A percentile compares a stretch with the other conserved stretches of the same genome.
phyloP scores from a whole-genome alignment of 2,329 filamentous ascomycete species.

The Apiospora aurea region DNA sequence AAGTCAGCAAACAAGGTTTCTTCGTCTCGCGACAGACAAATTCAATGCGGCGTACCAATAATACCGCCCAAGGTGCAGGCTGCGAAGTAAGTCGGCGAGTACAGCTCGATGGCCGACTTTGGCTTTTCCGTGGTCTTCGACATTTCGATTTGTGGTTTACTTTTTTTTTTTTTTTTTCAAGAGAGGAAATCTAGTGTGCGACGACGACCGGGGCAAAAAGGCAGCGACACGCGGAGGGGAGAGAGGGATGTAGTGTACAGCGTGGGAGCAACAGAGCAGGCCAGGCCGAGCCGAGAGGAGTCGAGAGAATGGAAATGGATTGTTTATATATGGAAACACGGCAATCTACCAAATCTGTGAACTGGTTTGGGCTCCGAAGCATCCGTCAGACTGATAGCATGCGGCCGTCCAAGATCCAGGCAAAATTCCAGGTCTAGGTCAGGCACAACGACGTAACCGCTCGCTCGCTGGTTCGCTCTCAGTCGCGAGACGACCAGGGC shows the following conservation, averaged over 20 bases:
- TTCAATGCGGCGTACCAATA: conserved; percentile 25
- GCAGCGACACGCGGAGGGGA: background rate
- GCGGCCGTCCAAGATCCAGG: background rate
- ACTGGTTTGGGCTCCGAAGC: background rate
- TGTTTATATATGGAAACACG: background rate
- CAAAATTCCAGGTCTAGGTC: background rate
- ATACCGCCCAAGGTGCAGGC: conserved; percentile 29
- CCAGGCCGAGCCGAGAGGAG: background rate
- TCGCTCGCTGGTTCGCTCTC: conserved; percentile 6
- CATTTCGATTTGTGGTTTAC: conserved; percentile 11
- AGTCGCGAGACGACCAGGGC: conserved; percentile 2
- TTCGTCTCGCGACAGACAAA: no score
- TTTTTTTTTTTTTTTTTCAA: background rate
- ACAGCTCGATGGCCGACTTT: conserved; percentile 26
- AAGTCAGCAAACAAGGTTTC: background rate
- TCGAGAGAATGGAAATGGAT: background rate
- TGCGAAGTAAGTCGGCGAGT: conserved; percentile 28
- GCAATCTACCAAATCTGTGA: background rate
- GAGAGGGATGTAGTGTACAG: background rate
- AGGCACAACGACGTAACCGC: conserved; percentile 23
- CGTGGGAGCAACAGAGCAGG: background rate
- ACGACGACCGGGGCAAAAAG: background rate
- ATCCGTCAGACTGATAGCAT: background rate
- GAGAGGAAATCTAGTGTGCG: background rate
- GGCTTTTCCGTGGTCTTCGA: conserved; percentile 22